Evolutionary conservation across 495 filamentous ascomycete species (phyloP), one percentile per base, ranked within the genome.

Genomic region (Tuber brumale): DNA sequence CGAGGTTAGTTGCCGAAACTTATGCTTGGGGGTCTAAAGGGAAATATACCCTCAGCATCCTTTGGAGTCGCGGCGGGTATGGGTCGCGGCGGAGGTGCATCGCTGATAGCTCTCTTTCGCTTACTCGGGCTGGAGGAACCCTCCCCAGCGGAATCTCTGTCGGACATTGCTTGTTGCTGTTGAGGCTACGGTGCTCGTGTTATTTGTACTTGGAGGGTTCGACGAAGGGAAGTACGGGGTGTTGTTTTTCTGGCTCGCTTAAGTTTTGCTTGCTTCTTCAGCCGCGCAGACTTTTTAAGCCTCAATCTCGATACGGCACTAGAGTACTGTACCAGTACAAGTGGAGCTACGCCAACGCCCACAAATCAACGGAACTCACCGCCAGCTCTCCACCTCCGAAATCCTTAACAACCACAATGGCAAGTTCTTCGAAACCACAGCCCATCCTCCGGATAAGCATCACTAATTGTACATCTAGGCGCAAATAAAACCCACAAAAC

Each of bases 401-500:
- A 74, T 31, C 43, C 70, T 41, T 35, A 31, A 72, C 78, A 19
- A 42, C 69, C 71, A 51, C 61, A 76, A 77, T 76, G 79, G 78
- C 81, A 71, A 75, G 75, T 44, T 51, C 16, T 70, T 43, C 27
- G n/a, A 8, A 37, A 41, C 21, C 16, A 8, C 44, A 7, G 48
- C 48, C 9, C n/a, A 66, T 51, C 66, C 39, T 48, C 69, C 5
- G n/a, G 21, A 27, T n/a, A 14, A 46, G 71, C 57, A 35, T 66
- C 41, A 51, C 83, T 84, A 66, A 84, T 70, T 48, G n/a, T 31
- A 57, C 14, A 71, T n/a, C 42, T 44, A 87, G 86, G 85, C 85
- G 23, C 86, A 85, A 14, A 82, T 81, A 70, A 82, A 80, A n/a
- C 86, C 86, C 71, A 81, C 83, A 43, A 87, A 86, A 71, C 86